Evolutionary conservation across 108 stramenopile species (phyloP).

Genomic region (Nannochloropsis salina): DNA sequence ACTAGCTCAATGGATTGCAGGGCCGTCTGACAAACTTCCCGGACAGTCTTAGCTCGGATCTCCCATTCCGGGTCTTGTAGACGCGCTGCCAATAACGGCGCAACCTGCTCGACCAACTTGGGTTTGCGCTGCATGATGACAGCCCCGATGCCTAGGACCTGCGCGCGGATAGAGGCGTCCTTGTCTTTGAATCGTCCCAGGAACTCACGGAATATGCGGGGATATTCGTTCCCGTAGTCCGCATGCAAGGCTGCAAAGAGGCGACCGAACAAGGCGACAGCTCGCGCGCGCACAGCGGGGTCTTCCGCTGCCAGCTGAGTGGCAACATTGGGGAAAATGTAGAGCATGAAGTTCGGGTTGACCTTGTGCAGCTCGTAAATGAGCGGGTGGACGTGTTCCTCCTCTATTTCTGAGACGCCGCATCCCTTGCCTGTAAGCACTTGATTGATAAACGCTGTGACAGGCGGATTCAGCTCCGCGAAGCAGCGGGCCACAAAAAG

Average conservation of each 20-base stretch:
- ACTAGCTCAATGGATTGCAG: constrained; percentile 22
- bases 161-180: constrained; percentile 27
- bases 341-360: constrained; percentile 34
- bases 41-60: constrained; percentile 24
- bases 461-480: constrained; percentile 27
- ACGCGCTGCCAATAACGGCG: constrained; percentile 2
- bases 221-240: constrained; percentile 39
- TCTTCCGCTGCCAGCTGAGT: constrained; percentile 44
- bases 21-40: constrained; percentile 13
- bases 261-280: constrained; percentile 33
- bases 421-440: constrained; percentile 33
- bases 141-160: neutral
- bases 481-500: constrained; percentile 18
- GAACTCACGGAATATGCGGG: constrained; percentile 34
- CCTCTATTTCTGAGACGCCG: constrained; percentile 31
- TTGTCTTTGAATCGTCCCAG: constrained; percentile 45
- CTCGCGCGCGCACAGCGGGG: constrained; percentile 31
- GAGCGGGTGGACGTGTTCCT: constrained; percentile 41
- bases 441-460: constrained; percentile 33
- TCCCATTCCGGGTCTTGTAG: constrained; percentile 36
- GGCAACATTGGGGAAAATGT: constrained; percentile 39
- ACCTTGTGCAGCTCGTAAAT: constrained; percentile 51
- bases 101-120: constrained; percentile 22
- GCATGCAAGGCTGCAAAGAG: constrained; percentile 43
- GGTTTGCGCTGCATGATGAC: constrained; percentile 35